These are phyloP conservation scores for Fusarium sambucinum DNA, from an alignment of 2,329 filamentous ascomycete genomes.

Conservation along the genomic window DNA sequence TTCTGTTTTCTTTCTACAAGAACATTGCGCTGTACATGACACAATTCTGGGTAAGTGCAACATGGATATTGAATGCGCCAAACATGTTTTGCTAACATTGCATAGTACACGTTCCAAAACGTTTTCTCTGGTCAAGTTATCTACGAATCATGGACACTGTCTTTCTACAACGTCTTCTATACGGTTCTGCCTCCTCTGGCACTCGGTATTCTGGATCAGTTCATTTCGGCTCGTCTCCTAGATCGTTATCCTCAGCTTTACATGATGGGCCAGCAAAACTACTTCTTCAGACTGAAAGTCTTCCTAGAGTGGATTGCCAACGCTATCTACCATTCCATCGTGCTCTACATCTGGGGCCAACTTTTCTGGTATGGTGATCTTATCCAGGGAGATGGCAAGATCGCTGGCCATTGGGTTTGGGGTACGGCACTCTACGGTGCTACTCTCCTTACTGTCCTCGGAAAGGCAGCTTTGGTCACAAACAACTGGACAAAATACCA, in stretches of 20 bases:
- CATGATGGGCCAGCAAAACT: slow-evolving; percentile 88
- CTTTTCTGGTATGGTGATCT: slow-evolving; percentile 86
- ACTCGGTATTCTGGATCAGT: slow-evolving; percentile 97
- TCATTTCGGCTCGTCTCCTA: slow-evolving; percentile 91
- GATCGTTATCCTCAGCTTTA: slow-evolving; percentile 98
- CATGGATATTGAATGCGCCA: background rate
- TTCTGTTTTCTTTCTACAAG: slow-evolving; percentile 99
- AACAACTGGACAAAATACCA: slow-evolving; percentile 99
- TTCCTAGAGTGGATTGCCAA: slow-evolving; percentile 95
- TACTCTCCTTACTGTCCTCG: slow-evolving; percentile 91
- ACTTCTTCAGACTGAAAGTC: slow-evolving; percentile 92
- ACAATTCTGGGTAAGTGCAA: slow-evolving; percentile 88
- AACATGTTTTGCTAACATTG: slow-evolving; percentile 33
- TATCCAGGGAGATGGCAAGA: slow-evolving; percentile 80
- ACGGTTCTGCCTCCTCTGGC: slow-evolving; percentile 93
- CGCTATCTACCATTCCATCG: slow-evolving; percentile 93
- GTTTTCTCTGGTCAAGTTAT: slow-evolving; percentile 98
- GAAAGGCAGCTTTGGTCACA: slow-evolving; percentile 93
- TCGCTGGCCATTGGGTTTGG: slow-evolving; percentile 97
- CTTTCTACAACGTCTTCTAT: slow-evolving; percentile 99
- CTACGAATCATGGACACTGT: slow-evolving; percentile 99
- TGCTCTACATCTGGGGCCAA: slow-evolving; percentile 88
- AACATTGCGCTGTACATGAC: slow-evolving; percentile 99
- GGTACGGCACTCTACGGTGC: slow-evolving; percentile 94
- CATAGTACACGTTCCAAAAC: slow-evolving; percentile 95